Conservation (phyloP, 1,284 basidiomycete species). For the Rhodotorula sp. region DNA sequence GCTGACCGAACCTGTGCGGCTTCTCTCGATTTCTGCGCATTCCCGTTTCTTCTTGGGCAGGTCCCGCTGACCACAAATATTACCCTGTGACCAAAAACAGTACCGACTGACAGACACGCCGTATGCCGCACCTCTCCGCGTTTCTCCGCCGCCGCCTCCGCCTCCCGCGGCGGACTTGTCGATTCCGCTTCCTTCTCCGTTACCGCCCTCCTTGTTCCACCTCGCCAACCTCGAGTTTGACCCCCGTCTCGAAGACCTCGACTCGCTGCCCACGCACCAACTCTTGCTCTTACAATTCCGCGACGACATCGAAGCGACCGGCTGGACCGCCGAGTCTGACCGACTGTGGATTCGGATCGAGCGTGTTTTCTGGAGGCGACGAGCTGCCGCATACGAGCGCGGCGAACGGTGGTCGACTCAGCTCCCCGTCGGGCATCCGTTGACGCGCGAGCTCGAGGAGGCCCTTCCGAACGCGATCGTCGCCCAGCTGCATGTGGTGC, state of each 20-base stretch:
- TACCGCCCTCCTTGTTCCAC: not conserved
- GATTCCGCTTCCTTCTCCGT: not conserved
- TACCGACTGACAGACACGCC: not conserved
- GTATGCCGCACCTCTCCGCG: not conserved
- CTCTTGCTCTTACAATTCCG: slow-evolving; percentile 11
- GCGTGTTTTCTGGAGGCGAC: slow-evolving; percentile 6
- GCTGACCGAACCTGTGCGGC: not conserved
- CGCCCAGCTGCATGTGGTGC: not conserved
- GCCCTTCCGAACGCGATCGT: not conserved
- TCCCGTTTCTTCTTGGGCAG: not conserved
- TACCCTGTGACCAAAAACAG: not conserved
- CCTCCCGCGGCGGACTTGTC: not conserved
- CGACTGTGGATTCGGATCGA: not conserved
- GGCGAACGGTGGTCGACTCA: not conserved
- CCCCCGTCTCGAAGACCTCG: not conserved
- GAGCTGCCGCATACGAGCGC: not conserved
- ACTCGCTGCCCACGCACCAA: not conserved
- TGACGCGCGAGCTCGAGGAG: not conserved
- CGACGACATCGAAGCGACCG: not conserved
- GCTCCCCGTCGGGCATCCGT: not conserved
- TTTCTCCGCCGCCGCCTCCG: not conserved
- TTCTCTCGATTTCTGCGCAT: too few species aligned
- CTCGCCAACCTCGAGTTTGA: not conserved
- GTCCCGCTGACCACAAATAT: not conserved
- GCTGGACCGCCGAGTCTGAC: too few species aligned